Base-by-base conservation (phyloP, 2,329 filamentous ascomycete species). In the Waltergamsia citrina region DNA sequence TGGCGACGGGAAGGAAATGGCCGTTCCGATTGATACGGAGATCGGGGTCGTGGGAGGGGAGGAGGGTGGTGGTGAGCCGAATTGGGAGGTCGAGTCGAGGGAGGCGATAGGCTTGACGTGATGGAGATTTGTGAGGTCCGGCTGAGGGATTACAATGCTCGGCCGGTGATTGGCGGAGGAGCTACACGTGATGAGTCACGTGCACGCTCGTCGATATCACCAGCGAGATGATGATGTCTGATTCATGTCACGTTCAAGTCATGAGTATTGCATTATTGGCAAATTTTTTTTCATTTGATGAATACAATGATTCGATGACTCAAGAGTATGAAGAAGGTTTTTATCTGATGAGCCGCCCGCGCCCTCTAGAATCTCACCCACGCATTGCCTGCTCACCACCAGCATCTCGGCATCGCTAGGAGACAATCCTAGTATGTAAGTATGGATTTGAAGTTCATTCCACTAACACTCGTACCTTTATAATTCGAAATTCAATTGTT, bases 71-170 rank as follows among this genome's bases (percentile, higher is more conserved):
- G 31, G 16, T 22, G 11, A 26, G 23, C 8, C 12, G 31, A 19
- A 26, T 12, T 19, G 15, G 17, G 14, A 19, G 29, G 14, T 10
- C 19, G 30, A 24, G 30, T 16, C 11, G 35, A 29, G 26, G 25
- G 11, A 14, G n/a, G 19, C 12, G 17, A 20, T 15, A 30, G 20
- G 16, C 19, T 39, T 35, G 38, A 40, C 35, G 38, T 40, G 32
- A 30, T 37, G 28, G 38, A 35, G 17, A 17, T 35, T 40, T 37
- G 33, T 32, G 35, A 34, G 32, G 26, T 37, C n/a, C 22, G 26
- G 18, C 39, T 41, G 39, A 34, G 39, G 39, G 39, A 41, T 41
- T 41, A 41, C 39, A 41, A 38, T 33, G 34, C 28, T 34, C 22
- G 32, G 23, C 7, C 20, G n/a, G 9, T 41, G 39, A 41, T 41